Evolutionary conservation across 2,329 filamentous ascomycete genomes (phyloP), one percentile per base, ranked within the genome.

Genomic region (Alternaria conjuncta): DNA sequence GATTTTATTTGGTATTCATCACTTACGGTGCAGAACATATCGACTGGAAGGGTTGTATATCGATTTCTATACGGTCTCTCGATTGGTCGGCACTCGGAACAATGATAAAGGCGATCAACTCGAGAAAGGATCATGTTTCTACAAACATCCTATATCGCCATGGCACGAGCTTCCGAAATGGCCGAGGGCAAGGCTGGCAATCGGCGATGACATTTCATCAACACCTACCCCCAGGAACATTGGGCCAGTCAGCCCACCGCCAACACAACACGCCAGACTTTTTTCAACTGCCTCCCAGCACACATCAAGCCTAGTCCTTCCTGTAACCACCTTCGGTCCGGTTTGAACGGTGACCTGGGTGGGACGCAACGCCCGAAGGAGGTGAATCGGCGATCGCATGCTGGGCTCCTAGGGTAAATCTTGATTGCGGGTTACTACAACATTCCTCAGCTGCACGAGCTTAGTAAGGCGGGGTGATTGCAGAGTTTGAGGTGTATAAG

Each of bases 311-410:
- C 21, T 55, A 55, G 49, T n/a, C 13, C 41, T 4, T 20, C 12
- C 21, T 20, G 18, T 44, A 13, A 23, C 44, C 21, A 44, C 23
- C 32, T 25, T 36, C 41, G 13, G n/a, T 25, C 28, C 25, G 36
- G 11, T 43, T 44, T 44, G 23, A 15, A 55, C 41, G 53, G 53
- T 15, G 53, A 26, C 32, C 30, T 46, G 44, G 51, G 41, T 26
- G 43, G 58, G 43, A 41, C 30, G 23, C 9, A 28, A 20, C 36
- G 26, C 57, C 41, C 43, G 41, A 46, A 54, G 20, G 15, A 46
- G 45, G 26, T 53, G 55, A 55, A 63, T 63, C 60, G 60, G 60
- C 60, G 60, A 63, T 63, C 60, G 60, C 60, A 21, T 45, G 56
- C 60, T 63, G 46, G 32, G 23, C 28, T 62, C 20, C 45, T 36